Evolutionary conservation across 106 monocot species (phyloP).

Genomic region (Phalaenopsis equestris): DNA sequence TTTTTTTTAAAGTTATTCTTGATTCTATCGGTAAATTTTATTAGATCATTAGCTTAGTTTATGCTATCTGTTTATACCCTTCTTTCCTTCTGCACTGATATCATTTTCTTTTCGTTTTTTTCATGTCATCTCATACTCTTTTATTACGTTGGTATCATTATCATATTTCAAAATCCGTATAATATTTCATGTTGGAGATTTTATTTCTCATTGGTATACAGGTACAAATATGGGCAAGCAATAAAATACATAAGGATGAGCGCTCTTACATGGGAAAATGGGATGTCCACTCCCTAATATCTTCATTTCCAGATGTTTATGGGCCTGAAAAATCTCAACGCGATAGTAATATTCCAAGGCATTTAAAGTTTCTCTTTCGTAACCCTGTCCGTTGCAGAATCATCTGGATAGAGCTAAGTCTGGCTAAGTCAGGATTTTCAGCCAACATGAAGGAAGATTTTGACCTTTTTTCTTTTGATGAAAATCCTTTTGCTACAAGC

Average conservation of each 20-base stretch:
- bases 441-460: slow-evolving; percentile 38
- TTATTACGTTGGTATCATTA: neutral
- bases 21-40: no score
- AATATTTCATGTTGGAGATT: neutral
- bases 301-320: slow-evolving; percentile 48
- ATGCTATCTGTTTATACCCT: no score
- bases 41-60: no score
- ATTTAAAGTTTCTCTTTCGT: slow-evolving; percentile 69
- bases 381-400: slow-evolving; percentile 81
- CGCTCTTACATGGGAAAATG: slow-evolving; percentile 90
- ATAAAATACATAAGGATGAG: slow-evolving; percentile 78
- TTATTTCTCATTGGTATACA: slow-evolving; percentile 21
- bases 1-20: no score
- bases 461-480: slow-evolving; percentile 75
- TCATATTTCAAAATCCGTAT: neutral
- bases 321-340: slow-evolving; percentile 46
- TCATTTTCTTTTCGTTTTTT: neutral
- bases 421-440: slow-evolving; percentile 32
- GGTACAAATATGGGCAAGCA: slow-evolving; percentile 98
- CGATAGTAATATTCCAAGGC: slow-evolving; percentile 38
- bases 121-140: neutral
- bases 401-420: slow-evolving; percentile 71
- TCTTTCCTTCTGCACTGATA: no score
- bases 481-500: slow-evolving; percentile 26
- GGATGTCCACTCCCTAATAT: slow-evolving; percentile 51